Conservation (phyloP, 768 basidiomycete species). For the Mycena vitilis region DNA sequence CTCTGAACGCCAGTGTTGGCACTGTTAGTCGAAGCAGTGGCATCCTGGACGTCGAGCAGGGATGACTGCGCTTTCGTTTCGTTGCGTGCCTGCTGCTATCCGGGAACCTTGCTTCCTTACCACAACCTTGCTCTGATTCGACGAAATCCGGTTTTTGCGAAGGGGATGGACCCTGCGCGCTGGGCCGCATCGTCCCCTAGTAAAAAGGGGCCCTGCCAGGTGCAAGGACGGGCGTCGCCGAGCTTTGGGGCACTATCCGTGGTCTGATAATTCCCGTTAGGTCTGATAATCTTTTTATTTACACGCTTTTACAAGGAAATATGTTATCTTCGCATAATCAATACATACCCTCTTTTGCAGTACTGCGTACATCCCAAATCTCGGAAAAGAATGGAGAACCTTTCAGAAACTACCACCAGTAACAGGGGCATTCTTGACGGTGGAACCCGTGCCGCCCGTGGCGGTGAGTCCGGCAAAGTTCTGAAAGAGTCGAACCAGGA, state of each 20-base stretch:
- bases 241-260: too few species aligned
- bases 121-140: neutral
- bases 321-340: too few species aligned
- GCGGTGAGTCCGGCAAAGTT: conserved; percentile 28
- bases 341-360: neutral
- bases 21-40: conserved; percentile 13
- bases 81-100: neutral
- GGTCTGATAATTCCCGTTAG: too few species aligned
- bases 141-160: neutral
- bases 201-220: too few species aligned
- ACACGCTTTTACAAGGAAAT: too few species aligned
- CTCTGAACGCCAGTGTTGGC: neutral
- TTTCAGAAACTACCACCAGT: conserved; percentile 7
- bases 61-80: neutral
- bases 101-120: neutral
- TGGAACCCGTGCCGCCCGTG: conserved; percentile 19
- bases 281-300: too few species aligned
- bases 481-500: neutral
- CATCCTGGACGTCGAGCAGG: conserved; percentile 11
- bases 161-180: too few species aligned
- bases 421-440: conserved; percentile 29
- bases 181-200: too few species aligned
- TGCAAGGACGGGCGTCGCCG: too few species aligned
- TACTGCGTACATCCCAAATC: neutral
- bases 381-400: neutral